These are phyloP conservation scores for Lathyrus sativus DNA, from an alignment of 306 rosid genomes.

Conservation along the genomic window DNA sequence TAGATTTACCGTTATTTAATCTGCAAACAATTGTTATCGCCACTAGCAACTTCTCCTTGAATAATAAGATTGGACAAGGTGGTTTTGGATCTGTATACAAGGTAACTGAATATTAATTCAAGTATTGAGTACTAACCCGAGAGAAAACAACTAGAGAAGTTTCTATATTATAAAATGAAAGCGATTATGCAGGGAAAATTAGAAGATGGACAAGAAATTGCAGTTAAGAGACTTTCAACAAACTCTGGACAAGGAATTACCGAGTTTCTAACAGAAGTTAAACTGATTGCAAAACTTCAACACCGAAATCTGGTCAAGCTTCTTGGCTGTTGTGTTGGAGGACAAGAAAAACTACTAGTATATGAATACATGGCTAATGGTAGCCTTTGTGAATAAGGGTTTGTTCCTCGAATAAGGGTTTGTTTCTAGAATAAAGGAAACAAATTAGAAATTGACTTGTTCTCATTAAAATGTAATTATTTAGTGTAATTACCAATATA, in stretches of 20 bases:
- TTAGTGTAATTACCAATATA: too few species aligned
- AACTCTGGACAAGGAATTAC: slow-evolving; percentile 42
- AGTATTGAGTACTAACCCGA: neutral
- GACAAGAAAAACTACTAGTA: slow-evolving; percentile 40
- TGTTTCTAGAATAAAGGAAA: too few species aligned
- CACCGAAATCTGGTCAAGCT: slow-evolving; percentile 56
- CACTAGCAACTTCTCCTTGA: slow-evolving; percentile 35
- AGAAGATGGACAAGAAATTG: slow-evolving; percentile 42
- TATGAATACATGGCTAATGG: slow-evolving; percentile 33
- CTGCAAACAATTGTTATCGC: slow-evolving; percentile 36
- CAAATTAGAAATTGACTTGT: too few species aligned
- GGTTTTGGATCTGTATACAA: slow-evolving; percentile 55
- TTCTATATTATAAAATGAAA: too few species aligned
- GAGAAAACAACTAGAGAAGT: neutral
- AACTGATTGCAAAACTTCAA: slow-evolving; percentile 46
- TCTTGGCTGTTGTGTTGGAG: slow-evolving; percentile 49
- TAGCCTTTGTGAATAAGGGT: too few species aligned
- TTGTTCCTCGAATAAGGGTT: too few species aligned
- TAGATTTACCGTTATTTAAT: slow-evolving; percentile 44
- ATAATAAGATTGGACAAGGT: slow-evolving; percentile 53
- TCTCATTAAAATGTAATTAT: too few species aligned
- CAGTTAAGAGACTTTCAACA: slow-evolving; percentile 47
- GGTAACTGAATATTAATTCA: slow-evolving; percentile 27
- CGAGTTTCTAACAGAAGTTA: slow-evolving; percentile 49
- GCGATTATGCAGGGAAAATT: slow-evolving; percentile 38